Base-by-base conservation (phyloP, 2,329 filamentous ascomycete species). In the Cadophora sp. region DNA sequence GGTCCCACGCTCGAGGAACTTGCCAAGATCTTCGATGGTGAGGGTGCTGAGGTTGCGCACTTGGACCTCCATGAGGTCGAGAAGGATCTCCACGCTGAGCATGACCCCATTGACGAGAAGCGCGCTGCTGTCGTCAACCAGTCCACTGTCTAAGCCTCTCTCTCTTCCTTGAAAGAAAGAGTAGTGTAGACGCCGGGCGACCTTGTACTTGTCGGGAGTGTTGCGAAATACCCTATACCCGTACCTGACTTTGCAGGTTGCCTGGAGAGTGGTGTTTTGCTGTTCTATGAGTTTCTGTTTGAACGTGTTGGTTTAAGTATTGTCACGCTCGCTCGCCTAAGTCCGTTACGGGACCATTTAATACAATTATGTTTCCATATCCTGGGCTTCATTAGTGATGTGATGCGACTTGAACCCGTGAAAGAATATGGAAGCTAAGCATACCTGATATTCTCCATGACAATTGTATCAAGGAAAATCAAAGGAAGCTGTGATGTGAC, bases 1-100 rank as follows among this genome's bases (percentile, higher is more conserved):
- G 89, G 89, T 3, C 87, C 88, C 0, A 91, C 89, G 1, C 86
- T 92, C 0, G 90, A 92, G 76, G 88, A 91, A 76, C 84, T 91
- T 69, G 87, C 89, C 56, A 85, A 86, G 73, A 90, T 92, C 76
- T 92, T 92, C 73, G 89, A 92, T 72, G 90, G 88, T 47, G 84
- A 88, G 33, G 81, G 85, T 41, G 86, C 85, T 9, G 65, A 70
- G 59, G 83, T 86, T 14, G 84, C 82, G 7, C 81, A 85, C 70
- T 81, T 88, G 68, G 82, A 87, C 74, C 78, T 87, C 53, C 79
- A 82, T 33, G 82, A 86, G 74, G 81, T 87, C 51, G 83, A 86
- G 71, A 87, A 87, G 78, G 85, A 87, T 72, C 22, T 68, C 7
- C 64, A 69, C n/a, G 58, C 47, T 30, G 64, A 71, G 47, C 59